phyloP scores from a whole-genome alignment of 2,329 filamentous ascomycete species.

The Colletotrichum lupini region DNA sequence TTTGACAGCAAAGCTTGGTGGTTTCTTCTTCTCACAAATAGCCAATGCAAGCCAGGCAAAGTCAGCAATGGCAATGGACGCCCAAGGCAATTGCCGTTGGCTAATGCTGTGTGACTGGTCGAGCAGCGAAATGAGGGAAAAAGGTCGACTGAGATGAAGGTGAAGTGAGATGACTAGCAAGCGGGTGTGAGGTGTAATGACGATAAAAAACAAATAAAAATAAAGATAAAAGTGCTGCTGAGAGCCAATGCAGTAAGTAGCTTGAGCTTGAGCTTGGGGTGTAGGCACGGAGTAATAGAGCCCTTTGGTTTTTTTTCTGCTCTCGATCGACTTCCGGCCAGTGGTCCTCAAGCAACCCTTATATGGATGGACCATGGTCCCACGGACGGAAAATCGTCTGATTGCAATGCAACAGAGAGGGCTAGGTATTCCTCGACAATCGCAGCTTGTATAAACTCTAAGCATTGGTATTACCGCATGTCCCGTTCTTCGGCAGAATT shows the following conservation, averaged over 20 bases:
- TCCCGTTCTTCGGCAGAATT: conserved; percentile 2
- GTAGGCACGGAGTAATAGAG: not conserved
- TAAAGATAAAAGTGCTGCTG: conserved; percentile 5
- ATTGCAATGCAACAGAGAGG: not conserved
- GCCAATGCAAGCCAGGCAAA: conserved; percentile 19
- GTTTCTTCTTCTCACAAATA: conserved; percentile 16
- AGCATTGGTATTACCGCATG: not conserved
- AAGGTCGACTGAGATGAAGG: not conserved
- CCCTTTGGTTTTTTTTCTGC: not conserved
- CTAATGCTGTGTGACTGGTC: conserved; percentile 10
- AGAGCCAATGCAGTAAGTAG: not conserved
- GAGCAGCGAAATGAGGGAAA: not conserved
- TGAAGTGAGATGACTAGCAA: not conserved
- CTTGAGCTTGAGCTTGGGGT: not conserved
- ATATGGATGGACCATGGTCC: conserved; percentile 7
- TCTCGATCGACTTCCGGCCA: not conserved
- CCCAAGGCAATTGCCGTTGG: not conserved
- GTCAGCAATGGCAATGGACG: not conserved
- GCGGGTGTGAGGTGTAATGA: not conserved
- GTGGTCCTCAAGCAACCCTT: conserved; percentile 8
- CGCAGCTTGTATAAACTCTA: conserved; percentile 5
- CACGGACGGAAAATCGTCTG: conserved; percentile 3
- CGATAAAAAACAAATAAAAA: not conserved
- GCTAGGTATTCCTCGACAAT: not conserved
- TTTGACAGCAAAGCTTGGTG: not conserved